Base-by-base conservation (phyloP, 495 filamentous ascomycete species). In the Amniculicola lignicola region DNA sequence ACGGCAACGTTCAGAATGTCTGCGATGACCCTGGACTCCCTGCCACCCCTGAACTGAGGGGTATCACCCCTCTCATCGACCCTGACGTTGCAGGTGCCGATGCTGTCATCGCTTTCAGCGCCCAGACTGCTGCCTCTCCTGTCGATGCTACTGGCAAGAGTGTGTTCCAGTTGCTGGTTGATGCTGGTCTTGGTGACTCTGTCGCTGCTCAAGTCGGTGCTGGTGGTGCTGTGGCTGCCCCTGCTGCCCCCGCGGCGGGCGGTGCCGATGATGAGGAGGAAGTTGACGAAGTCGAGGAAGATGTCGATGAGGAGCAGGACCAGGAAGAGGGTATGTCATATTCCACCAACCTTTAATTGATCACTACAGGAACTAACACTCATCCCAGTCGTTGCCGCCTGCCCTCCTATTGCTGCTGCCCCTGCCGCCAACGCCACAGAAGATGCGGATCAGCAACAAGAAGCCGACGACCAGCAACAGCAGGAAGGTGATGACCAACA, bases 21-120 rank as follows among this genome's bases (percentile, higher is more conserved):
- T 84, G 82, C 67, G 70, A 65, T 10, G 82, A 85, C 51, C 66
- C 75, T 7, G 68, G 66, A 19, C 78, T 85, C 7, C 82, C 82
- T 1, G 75, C 70, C 11, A 83, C 77, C n/a, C 57, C 66, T 11
- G 76, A 71, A 44, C 75, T 85, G 28, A 73, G 80, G 22, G 82
- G 82, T 39, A 80, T 85, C 39, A 70, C 82, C 23, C 81, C 82
- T 37, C 67, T 82, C 0, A 72, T 85, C 35, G 82, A 85, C 59
- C 81, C 81, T 16, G 78, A 63, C 45, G 76, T 82, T 23, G 60
- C 33, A 6, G 81, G 76, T 25, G 69, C 77, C 14, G 81, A 74
- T 27, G 59, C 71, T 15, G 74, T 79, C 60, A 82, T 81, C 52
- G 75, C 77, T 44, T 76, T 79, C 62, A 76, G 79, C 37, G 74